A percentile compares a stretch with the other conserved stretches of the same genome.
phyloP scores from a whole-genome alignment of 208 protist genomes.

The Leishmania aethiopica region DNA sequence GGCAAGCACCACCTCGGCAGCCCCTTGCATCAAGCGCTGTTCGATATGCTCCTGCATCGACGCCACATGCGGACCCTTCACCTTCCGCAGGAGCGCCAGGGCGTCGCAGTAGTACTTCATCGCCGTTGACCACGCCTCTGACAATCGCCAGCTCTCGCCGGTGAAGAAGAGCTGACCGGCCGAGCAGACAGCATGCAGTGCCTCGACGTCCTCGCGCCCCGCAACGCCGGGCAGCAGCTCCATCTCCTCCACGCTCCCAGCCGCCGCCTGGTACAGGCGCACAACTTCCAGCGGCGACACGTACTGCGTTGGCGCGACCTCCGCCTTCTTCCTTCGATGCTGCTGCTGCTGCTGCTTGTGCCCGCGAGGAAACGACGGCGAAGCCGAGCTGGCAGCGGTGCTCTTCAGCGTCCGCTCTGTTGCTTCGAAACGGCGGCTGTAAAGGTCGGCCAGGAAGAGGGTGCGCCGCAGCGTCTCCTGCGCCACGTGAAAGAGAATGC shows the following conservation, averaged over 20 bases:
- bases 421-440: slow-evolving; percentile 68
- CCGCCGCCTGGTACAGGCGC: slow-evolving; percentile 75
- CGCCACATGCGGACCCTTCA: slow-evolving; percentile 22
- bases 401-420: slow-evolving; percentile 61
- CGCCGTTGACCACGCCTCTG: slow-evolving; percentile 12
- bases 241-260: slow-evolving; percentile 72
- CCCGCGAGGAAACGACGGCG: neutral
- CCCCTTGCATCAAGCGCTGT: slow-evolving; percentile 41
- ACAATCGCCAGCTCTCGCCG: slow-evolving; percentile 75
- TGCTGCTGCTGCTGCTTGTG: slow-evolving; percentile 9
- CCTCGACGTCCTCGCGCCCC: slow-evolving; percentile 58
- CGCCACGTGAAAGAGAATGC: slow-evolving; percentile 76
- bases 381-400: neutral
- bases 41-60: slow-evolving; percentile 46
- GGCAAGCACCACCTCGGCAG: slow-evolving; percentile 40
- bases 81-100: slow-evolving; percentile 38
- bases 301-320: slow-evolving; percentile 66
- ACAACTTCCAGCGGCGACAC: slow-evolving; percentile 86
- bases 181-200: slow-evolving; percentile 42
- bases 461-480: slow-evolving; percentile 71
- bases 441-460: slow-evolving; percentile 74
- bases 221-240: slow-evolving; percentile 79
- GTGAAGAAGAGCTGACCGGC: slow-evolving; percentile 73
- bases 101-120: slow-evolving; percentile 57
- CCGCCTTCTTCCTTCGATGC: slow-evolving; percentile 36